These are phyloP conservation scores for Metschnikowia gelsemii DNA, from an alignment of 805 yeast genomes.

Conservation along the genomic window DNA sequence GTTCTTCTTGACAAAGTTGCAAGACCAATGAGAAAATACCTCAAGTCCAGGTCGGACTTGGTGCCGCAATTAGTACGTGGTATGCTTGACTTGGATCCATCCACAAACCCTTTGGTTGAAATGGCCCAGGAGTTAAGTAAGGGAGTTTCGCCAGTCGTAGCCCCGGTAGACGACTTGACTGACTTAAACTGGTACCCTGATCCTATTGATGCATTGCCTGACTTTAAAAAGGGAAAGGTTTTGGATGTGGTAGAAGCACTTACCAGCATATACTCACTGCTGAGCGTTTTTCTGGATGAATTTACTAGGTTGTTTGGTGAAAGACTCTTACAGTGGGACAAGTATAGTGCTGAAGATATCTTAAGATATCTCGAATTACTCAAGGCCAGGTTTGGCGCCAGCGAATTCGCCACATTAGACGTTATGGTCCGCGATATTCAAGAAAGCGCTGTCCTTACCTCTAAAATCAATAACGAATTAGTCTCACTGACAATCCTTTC, in stretches of 20 bases:
- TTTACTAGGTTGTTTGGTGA: constrained; percentile 60
- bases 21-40: constrained; percentile 68
- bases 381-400: constrained; percentile 63
- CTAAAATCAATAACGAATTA: constrained; percentile 6
- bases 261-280: constrained; percentile 69
- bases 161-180: constrained; percentile 38
- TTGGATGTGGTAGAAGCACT: constrained; percentile 71
- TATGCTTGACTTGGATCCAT: constrained; percentile 48
- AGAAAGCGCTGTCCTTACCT: constrained; percentile 52
- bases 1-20: constrained; percentile 77
- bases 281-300: constrained; percentile 63
- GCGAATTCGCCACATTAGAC: constrained; percentile 66
- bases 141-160: constrained; percentile 7
- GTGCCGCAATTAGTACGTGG: constrained; percentile 70
- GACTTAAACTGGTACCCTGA: constrained; percentile 76
- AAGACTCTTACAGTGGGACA: constrained; percentile 46
- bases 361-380: constrained; percentile 49
- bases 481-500: constrained; percentile 68
- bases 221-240: constrained; percentile 60
- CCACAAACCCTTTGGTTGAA: constrained; percentile 47
- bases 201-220: constrained; percentile 88
- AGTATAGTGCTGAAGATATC: constrained; percentile 42
- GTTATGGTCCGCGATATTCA: constrained; percentile 79
- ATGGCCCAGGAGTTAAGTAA: constrained; percentile 53
- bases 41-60: constrained; percentile 73